These are phyloP conservation scores for Magnolia kwangsiensis DNA, from an alignment of 164 flowering plant genomes.

Conservation along the genomic window DNA sequence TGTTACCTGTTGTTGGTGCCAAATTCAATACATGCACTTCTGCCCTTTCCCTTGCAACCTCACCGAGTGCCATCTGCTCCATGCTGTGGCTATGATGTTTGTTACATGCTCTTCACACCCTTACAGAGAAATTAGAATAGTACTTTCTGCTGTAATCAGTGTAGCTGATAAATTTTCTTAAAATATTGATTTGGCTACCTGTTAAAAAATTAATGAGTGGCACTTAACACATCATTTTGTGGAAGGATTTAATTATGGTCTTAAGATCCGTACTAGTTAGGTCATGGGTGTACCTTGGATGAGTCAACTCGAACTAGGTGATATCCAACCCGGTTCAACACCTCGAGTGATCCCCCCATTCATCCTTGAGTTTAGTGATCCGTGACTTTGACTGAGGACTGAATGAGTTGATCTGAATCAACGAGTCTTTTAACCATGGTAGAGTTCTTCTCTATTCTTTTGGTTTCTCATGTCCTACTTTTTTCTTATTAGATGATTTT, in stretches of 20 bases:
- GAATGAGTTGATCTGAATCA: too few relatives aligned
- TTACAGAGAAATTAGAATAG: too few relatives aligned
- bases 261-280: not conserved
- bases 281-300: not conserved
- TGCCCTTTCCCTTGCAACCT: not conserved
- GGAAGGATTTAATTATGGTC: too few relatives aligned
- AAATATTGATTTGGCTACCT: not conserved
- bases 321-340: not conserved
- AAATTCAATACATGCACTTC: not conserved
- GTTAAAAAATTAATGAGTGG: not conserved
- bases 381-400: not conserved
- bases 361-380: not conserved
- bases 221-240: too few relatives aligned
- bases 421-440: too few relatives aligned
- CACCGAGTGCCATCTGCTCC: not conserved
- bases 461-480: not conserved
- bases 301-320: not conserved
- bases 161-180: not conserved
- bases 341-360: not conserved
- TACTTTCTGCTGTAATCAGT: not conserved
- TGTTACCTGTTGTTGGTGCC: not conserved
- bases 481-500: conserved; percentile 28
- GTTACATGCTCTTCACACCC: too few relatives aligned
- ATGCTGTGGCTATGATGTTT: not conserved
- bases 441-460: not conserved